These are phyloP conservation scores for Termitomyces sp. DNA, from an alignment of 1,284 basidiomycete genomes.

Conservation along the genomic window DNA sequence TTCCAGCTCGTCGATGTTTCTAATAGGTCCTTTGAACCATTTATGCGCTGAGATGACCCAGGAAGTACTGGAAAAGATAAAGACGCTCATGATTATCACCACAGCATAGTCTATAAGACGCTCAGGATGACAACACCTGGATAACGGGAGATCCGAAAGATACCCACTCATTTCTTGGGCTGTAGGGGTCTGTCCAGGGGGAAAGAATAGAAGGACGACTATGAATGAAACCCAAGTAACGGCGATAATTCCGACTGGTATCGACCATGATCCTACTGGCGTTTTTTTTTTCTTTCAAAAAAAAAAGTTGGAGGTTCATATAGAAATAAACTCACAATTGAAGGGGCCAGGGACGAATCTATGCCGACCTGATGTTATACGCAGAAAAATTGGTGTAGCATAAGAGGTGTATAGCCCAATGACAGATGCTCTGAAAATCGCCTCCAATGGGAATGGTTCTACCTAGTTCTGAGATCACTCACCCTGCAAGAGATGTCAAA, in stretches of 20 bases:
- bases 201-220: neutral
- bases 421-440: slow-evolving; percentile 50
- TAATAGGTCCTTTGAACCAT: neutral
- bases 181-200: neutral
- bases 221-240: neutral
- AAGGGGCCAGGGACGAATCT: slow-evolving; percentile 40
- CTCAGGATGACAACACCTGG: neutral
- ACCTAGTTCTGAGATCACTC: neutral
- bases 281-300: neutral
- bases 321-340: neutral
- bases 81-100: neutral
- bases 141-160: neutral
- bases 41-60: neutral
- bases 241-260: neutral
- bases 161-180: slow-evolving; percentile 2
- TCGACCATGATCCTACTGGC: neutral
- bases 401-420: slow-evolving; percentile 69
- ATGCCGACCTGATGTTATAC: slow-evolving; percentile 61
- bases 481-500: slow-evolving; percentile 37
- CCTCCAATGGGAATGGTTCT: neutral
- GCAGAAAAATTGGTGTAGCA: slow-evolving; percentile 61
- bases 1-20: neutral
- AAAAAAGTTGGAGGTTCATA: neutral
- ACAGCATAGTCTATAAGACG: neutral
- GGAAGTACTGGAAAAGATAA: neutral